phyloP scores from a whole-genome alignment of 2,329 filamentous ascomycete genomes.

The Dothistroma septosporum region DNA sequence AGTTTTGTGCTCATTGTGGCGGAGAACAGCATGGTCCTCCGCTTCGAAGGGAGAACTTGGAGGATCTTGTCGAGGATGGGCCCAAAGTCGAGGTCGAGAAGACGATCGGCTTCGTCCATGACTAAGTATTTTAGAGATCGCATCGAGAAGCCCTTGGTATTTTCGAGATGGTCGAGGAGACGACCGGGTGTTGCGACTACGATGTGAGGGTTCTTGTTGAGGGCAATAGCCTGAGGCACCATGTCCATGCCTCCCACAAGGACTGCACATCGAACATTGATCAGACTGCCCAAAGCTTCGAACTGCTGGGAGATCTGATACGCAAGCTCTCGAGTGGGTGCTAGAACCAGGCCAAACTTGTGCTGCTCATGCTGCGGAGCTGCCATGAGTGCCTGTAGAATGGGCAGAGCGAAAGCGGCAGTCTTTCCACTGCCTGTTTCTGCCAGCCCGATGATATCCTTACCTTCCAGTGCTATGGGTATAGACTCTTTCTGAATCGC shows the following conservation, averaged over 20 bases:
- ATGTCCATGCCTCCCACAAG: constrained; percentile 88
- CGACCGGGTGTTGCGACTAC: constrained; percentile 88
- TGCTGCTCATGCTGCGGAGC: constrained; percentile 62
- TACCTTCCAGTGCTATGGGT: constrained; percentile 70
- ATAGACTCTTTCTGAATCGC: constrained; percentile 86
- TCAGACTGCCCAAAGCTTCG: constrained; percentile 79
- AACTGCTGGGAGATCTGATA: constrained; percentile 86
- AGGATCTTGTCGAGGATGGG: constrained; percentile 90
- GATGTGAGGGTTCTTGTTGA: constrained; percentile 94
- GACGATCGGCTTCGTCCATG: constrained; percentile 89
- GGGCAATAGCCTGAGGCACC: constrained; percentile 82
- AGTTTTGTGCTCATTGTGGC: constrained; percentile 94
- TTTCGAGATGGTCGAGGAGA: constrained; percentile 86
- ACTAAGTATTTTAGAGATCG: constrained; percentile 80
- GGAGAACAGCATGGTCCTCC: constrained; percentile 82
- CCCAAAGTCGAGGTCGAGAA: constrained; percentile 92
- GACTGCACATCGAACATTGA: constrained; percentile 80
- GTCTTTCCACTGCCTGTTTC: constrained; percentile 97
- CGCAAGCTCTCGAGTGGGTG: constrained; percentile 88
- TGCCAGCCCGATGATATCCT: constrained; percentile 88
- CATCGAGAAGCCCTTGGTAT: constrained; percentile 92
- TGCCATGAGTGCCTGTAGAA: constrained; percentile 84
- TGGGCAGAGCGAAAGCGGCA: constrained; percentile 87
- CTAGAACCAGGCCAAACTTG: constrained; percentile 82
- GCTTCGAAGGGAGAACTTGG: constrained; percentile 75